phyloP scores from a whole-genome alignment of 345 rosid genomes.

The Eutrema heterophyllum region DNA sequence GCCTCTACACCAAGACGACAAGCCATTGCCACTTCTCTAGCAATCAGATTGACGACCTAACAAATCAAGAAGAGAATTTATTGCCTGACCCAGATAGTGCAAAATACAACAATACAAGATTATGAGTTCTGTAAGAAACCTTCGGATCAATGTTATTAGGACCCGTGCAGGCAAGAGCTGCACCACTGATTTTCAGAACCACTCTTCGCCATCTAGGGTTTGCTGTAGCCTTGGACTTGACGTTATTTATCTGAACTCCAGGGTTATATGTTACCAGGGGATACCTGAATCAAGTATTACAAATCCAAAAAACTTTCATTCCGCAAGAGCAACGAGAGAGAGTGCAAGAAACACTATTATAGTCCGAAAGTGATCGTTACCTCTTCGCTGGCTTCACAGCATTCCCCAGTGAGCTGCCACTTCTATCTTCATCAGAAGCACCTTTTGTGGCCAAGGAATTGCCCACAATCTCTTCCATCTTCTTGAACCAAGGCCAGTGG shows the following conservation, averaged over 20 bases:
- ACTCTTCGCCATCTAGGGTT: constrained; percentile 86
- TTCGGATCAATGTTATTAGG: constrained; percentile 75
- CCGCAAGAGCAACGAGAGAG: neutral
- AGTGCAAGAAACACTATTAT: neutral
- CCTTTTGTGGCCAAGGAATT: constrained; percentile 43
- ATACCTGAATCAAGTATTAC: constrained; percentile 38
- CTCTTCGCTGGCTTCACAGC: constrained; percentile 51
- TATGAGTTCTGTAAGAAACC: constrained; percentile 36
- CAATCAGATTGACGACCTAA: constrained; percentile 74
- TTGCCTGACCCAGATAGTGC: neutral
- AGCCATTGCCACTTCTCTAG: constrained; percentile 71
- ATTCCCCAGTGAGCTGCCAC: constrained; percentile 37
- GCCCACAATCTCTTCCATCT: constrained; percentile 75
- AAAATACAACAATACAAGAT: neutral
- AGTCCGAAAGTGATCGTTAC: constrained; percentile 27
- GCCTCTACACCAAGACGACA: constrained; percentile 85
- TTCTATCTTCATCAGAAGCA: constrained; percentile 49
- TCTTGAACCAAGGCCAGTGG: constrained; percentile 93
- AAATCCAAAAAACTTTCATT: neutral
- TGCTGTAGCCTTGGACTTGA: constrained; percentile 48
- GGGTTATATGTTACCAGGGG: constrained; percentile 39
- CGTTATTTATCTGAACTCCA: constrained; percentile 38
- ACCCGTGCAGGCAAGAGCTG: constrained; percentile 70
- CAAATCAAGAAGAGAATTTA: constrained; percentile 6
- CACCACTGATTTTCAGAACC: constrained; percentile 81